Conservation (phyloP, 2,329 filamentous ascomycete species). For the Verticillium isaacii region DNA sequence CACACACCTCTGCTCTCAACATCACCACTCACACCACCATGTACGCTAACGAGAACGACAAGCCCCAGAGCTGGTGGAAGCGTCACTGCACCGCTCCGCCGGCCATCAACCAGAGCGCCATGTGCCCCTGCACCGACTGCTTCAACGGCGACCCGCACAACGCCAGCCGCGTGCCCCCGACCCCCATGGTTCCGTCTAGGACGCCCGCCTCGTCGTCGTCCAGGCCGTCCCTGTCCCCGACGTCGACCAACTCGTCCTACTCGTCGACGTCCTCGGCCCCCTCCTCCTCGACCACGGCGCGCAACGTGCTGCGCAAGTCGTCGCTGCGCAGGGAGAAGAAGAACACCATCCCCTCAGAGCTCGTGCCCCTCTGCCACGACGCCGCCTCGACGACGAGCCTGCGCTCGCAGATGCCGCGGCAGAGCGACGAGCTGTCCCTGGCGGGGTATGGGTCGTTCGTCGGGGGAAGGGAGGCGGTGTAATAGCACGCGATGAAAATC, state of each 20-base stretch:
- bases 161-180: background rate
- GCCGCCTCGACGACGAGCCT: background rate
- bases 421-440: conserved; percentile 1
- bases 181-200: background rate
- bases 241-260: background rate
- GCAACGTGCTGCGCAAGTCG: background rate
- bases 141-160: background rate
- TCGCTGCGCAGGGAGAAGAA: background rate
- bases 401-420: background rate
- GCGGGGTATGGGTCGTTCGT: background rate
- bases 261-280: background rate
- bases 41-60: conserved; percentile 7
- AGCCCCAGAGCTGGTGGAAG: conserved; percentile 30
- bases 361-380: background rate
- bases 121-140: conserved; percentile 27
- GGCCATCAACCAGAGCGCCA: conserved; percentile 25
- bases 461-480: background rate
- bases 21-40: conserved; percentile 1
- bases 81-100: conserved; percentile 34
- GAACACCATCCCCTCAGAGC: background rate
- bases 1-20: background rate
- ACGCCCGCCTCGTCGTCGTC: background rate
- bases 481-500: background rate
- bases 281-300: background rate
- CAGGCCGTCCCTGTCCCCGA: background rate